Conservation (phyloP, 2,329 filamentous ascomycete genomes). For the Fusarium sp. region DNA sequence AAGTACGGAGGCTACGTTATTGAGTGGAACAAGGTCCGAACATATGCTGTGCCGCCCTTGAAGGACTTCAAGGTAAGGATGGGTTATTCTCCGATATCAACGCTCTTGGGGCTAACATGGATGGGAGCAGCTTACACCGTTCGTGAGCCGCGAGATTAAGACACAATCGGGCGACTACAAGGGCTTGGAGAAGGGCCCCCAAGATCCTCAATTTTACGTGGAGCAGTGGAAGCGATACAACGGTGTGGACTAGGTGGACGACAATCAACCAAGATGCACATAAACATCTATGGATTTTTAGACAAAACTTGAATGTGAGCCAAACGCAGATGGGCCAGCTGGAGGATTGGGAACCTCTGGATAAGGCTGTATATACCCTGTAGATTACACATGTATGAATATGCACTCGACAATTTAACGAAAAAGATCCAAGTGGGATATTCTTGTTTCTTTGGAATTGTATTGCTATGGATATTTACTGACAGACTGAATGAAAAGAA, state of each 20-base stretch:
- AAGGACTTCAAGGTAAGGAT: slow-evolving; percentile 74
- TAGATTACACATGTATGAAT: slow-evolving; percentile 47
- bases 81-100: not conserved
- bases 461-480: slow-evolving; percentile 15
- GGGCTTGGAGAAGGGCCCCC: slow-evolving; percentile 61
- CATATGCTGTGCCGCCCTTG: slow-evolving; percentile 82
- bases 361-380: slow-evolving; percentile 45
- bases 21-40: slow-evolving; percentile 88
- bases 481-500: slow-evolving; percentile 13
- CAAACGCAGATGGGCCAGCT: slow-evolving; percentile 6
- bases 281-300: not conserved
- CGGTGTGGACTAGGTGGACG: slow-evolving; percentile 60
- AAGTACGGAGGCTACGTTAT: slow-evolving; percentile 85
- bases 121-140: slow-evolving; percentile 74
- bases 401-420: slow-evolving; percentile 31
- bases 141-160: slow-evolving; percentile 71
- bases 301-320: slow-evolving; percentile 7
- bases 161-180: slow-evolving; percentile 63
- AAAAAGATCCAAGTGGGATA: slow-evolving; percentile 24
- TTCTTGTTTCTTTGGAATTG: slow-evolving; percentile 1
- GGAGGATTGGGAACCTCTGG: slow-evolving; percentile 32
- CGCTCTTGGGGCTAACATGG: slow-evolving; percentile 23
- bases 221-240: slow-evolving; percentile 74
- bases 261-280: not conserved
- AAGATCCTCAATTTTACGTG: slow-evolving; percentile 69